Evolutionary conservation across 2,329 filamentous ascomycete species (phyloP).

Genomic region (Fusarium phyllophilum): DNA sequence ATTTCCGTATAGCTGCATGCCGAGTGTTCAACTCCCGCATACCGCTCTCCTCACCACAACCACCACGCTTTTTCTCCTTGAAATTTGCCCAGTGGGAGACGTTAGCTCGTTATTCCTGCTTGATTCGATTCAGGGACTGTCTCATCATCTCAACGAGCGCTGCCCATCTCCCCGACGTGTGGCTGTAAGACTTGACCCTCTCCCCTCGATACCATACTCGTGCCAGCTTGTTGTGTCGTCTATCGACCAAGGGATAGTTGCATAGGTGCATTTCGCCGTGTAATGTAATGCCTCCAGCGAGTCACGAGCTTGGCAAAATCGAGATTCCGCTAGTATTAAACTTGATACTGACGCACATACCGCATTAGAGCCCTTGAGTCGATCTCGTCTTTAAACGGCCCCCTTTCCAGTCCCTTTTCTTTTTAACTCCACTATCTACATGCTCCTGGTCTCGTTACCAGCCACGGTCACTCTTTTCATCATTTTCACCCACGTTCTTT

Average conservation of each 20-base stretch:
- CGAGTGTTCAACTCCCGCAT: constrained; percentile 48
- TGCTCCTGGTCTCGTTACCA: constrained; percentile 58
- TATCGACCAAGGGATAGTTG: constrained; percentile 45
- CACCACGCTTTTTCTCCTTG: constrained; percentile 54
- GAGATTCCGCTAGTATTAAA: constrained; percentile 38
- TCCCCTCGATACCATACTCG: constrained; percentile 37
- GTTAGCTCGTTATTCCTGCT: constrained; percentile 72
- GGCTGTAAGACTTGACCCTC: constrained; percentile 61
- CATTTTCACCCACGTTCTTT: constrained; percentile 64
- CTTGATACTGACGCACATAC: constrained; percentile 47
- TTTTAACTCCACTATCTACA: constrained; percentile 51
- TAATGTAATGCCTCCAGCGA: not conserved
- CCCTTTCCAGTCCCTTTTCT: constrained; percentile 57
- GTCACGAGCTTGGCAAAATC: constrained; percentile 32
- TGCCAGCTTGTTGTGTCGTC: constrained; percentile 37
- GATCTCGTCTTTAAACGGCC: constrained; percentile 59
- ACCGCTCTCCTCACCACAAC: constrained; percentile 53
- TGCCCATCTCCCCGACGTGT: constrained; percentile 53
- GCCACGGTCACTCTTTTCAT: constrained; percentile 69
- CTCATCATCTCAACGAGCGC: constrained; percentile 57
- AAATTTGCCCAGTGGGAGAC: constrained; percentile 66
- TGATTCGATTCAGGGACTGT: constrained; percentile 57
- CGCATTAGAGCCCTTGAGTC: constrained; percentile 55
- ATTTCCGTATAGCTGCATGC: constrained; percentile 51
- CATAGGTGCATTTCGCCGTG: not conserved